A percentile compares a stretch with the other conserved stretches of the same genome.
Evolutionary conservation across 495 filamentous ascomycete genomes (phyloP).

Genomic region (Daldinia bambusicola): DNA sequence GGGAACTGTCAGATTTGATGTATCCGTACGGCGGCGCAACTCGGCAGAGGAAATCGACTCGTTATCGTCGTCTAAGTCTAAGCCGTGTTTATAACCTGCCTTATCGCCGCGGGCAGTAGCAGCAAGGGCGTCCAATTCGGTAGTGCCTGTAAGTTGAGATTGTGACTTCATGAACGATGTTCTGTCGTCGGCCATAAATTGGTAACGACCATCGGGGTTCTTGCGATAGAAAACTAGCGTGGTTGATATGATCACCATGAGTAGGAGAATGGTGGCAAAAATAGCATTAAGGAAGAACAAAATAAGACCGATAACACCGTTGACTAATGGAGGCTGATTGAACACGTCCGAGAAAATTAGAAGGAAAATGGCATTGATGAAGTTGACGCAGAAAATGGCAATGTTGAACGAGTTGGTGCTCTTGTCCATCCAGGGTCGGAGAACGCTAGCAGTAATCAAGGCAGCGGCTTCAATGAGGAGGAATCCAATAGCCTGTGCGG

Average conservation of each 20-base stretch:
- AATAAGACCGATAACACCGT: constrained; percentile 91
- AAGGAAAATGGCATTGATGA: constrained; percentile 88
- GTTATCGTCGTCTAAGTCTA: constrained; percentile 82
- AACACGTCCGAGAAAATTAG: constrained; percentile 85
- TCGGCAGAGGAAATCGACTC: constrained; percentile 65
- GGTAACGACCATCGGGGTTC: constrained; percentile 95
- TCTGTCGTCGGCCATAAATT: constrained; percentile 96
- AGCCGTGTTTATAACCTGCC: constrained; percentile 67
- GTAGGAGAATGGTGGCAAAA: constrained; percentile 84
- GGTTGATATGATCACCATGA: constrained; percentile 89
- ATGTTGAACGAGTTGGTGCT: constrained; percentile 98
- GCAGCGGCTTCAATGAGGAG: constrained; percentile 86
- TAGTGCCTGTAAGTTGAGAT: constrained; percentile 76
- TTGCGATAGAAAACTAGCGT: constrained; percentile 85
- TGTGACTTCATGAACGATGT: constrained; percentile 99
- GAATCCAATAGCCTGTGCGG: constrained; percentile 83
- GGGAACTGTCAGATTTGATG: constrained; percentile 51
- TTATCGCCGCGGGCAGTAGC: constrained; percentile 93
- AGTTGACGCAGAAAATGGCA: constrained; percentile 87
- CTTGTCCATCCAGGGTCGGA: constrained; percentile 99
- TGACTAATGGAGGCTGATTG: constrained; percentile 84
- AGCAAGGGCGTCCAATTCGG: constrained; percentile 91
- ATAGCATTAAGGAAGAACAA: constrained; percentile 93
- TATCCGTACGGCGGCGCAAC: constrained; percentile 51
- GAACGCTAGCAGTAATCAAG: constrained; percentile 79